These are phyloP conservation scores for Aegilops tauschii DNA, from an alignment of 176 grass and related monocot genomes.

Conservation along the genomic window DNA sequence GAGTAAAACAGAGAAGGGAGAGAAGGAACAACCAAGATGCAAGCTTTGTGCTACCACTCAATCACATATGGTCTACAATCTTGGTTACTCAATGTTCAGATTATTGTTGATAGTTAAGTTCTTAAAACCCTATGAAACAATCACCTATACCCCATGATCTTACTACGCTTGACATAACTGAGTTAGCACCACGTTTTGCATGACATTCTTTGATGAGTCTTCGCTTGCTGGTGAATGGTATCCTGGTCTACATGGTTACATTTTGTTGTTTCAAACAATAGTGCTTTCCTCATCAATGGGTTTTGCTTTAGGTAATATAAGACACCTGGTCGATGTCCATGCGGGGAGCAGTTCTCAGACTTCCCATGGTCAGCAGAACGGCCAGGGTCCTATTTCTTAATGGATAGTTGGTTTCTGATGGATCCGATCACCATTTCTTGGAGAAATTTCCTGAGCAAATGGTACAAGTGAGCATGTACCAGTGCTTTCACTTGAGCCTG, in stretches of 20 bases:
- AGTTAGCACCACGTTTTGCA: background rate
- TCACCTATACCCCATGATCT: too few species aligned
- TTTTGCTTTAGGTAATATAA: conserved; percentile 38
- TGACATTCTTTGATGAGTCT: background rate
- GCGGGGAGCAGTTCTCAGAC: conserved; percentile 28
- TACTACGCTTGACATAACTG: background rate
- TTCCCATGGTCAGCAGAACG: conserved; percentile 40
- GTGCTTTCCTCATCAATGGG: background rate
- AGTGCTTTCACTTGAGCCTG: conserved; percentile 31
- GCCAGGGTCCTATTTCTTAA: conserved; percentile 41
- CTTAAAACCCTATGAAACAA: too few species aligned
- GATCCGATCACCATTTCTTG: conserved; percentile 43
- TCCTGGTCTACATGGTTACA: background rate
- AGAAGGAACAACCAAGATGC: too few species aligned
- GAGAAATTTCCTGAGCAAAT: conserved; percentile 38
- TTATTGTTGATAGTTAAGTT: too few species aligned
- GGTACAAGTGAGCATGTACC: conserved; percentile 45
- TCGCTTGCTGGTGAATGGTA: background rate
- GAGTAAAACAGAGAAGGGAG: too few species aligned
- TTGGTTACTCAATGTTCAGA: too few species aligned
- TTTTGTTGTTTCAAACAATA: background rate
- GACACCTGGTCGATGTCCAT: conserved; percentile 13
- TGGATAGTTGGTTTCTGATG: conserved; percentile 42
- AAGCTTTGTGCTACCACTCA: too few species aligned
- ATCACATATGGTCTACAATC: too few species aligned